Evolutionary conservation across 2,329 filamentous ascomycete genomes (phyloP).

Genomic region (Tolypocladium paradoxum): DNA sequence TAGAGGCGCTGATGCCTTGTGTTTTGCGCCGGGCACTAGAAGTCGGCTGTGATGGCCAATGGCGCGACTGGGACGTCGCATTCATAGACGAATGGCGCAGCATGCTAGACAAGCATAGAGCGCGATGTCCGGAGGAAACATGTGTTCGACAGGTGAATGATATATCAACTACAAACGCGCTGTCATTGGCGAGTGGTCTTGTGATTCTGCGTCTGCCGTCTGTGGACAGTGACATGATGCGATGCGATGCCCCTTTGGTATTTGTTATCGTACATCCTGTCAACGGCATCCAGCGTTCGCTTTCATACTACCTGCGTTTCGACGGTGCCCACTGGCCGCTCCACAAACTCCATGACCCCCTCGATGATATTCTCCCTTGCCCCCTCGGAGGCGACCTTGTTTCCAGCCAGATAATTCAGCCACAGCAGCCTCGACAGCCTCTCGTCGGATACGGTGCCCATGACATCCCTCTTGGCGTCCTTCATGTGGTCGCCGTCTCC

Average conservation of each 20-base stretch:
- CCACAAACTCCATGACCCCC: slow-evolving; percentile 79
- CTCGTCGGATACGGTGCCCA: slow-evolving; percentile 71
- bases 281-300: background rate
- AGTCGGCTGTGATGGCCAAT: background rate
- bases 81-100: background rate
- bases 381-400: slow-evolving; percentile 74
- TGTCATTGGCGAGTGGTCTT: background rate
- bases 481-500: slow-evolving; percentile 45
- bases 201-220: background rate
- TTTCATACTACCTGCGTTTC: slow-evolving; percentile 59
- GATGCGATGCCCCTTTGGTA: background rate
- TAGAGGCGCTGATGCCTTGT: background rate
- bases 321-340: slow-evolving; percentile 77
- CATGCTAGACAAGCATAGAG: background rate
- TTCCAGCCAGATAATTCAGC: slow-evolving; percentile 82
- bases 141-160: background rate
- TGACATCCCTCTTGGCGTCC: slow-evolving; percentile 32
- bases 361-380: slow-evolving; percentile 75
- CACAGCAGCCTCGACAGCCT: slow-evolving; percentile 72
- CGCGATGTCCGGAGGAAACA: background rate
- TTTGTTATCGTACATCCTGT: background rate
- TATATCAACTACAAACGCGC: background rate
- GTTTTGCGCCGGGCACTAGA: background rate
- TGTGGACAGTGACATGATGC: background rate
- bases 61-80: background rate